Evolutionary conservation across 2,329 filamentous ascomycete species (phyloP), one percentile per base, ranked within the genome.

Genomic region (Talaromyces sp.): DNA sequence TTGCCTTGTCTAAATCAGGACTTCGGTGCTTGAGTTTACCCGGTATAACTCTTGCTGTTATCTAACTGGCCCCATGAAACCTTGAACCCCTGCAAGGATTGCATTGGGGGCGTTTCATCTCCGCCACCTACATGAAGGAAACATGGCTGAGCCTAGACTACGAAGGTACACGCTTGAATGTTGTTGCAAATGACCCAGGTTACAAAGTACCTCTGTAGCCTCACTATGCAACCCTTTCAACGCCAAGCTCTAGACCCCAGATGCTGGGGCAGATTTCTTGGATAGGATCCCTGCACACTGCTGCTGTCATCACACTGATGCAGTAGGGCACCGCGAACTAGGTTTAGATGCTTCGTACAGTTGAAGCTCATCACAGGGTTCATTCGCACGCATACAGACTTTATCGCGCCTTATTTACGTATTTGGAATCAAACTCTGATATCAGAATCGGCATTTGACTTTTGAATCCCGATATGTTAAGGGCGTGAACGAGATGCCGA

Each of bases 81-180:
- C 6, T 14, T 14, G n/a, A 13, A 22, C 16, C 20, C n/a, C 49
- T 52, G 49, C 53, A 55, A 53, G 49, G 49, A 32, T 22, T 49
- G 27, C 46, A 56, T 44, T 14, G 16, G n/a, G 35, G 20, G 13
- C 30, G 42, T 35, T 49, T 41, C 37, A 49, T n/a, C 11, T 20
- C 46, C 46, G 50, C 50, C 44, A 47, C 37, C 22, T 8, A 22
- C 35, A 40, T 30, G 40, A 27, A 17, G 24, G 4, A 42, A n/a
- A n/a, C n/a, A n/a, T n/a, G n/a, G n/a, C n/a, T n/a, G 9, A 42
- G 40, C n/a, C 40, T 42, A 29, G 22, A 42, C 24, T 29, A 35
- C 11, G n/a, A n/a, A n/a, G n/a, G n/a, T n/a, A n/a, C n/a, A n/a
- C n/a, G n/a, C n/a, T n/a, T n/a, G n/a, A n/a, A n/a, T n/a, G n/a